phyloP scores from a whole-genome alignment of 75 land plant species.

The Selaginella tamariscina region DNA sequence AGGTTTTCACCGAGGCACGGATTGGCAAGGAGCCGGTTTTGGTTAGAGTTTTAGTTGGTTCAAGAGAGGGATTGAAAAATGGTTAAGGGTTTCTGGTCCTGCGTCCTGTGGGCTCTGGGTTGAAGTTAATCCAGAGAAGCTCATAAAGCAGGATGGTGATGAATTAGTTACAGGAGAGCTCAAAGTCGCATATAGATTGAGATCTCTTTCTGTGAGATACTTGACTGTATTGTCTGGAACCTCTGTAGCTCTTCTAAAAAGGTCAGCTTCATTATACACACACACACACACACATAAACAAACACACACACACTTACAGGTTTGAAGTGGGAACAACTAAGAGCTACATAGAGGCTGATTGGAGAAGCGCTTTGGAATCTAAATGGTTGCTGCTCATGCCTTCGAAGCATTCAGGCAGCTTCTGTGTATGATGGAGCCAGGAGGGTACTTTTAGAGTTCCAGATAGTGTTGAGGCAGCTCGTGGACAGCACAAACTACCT shows the following conservation, averaged over 20 bases:
- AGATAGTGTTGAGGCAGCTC: conserved; percentile 16
- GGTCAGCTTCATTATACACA: too few species aligned
- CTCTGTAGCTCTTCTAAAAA: not conserved
- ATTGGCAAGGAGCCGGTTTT: not conserved
- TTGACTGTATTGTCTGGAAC: conserved; percentile 12
- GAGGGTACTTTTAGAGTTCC: conserved; percentile 28
- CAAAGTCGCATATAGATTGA: conserved; percentile 22
- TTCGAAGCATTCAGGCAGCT: conserved; percentile 17
- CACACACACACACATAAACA: too few species aligned
- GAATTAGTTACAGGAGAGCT: conserved; percentile 15
- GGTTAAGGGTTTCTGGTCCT: conserved; percentile 21
- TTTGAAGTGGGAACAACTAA: not conserved
- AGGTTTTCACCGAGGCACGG: not conserved
- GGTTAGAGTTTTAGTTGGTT: conserved; percentile 28
- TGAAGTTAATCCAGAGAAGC: conserved; percentile 2
- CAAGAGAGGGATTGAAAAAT: conserved; percentile 18
- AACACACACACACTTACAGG: too few species aligned
- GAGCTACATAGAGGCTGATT: not conserved
- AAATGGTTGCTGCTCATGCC: conserved; percentile 15
- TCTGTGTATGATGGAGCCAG: conserved; percentile 19
- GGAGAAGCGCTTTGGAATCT: not conserved
- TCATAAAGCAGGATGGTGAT: not conserved
- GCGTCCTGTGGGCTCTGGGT: conserved; percentile 26
- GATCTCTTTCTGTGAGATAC: not conserved
- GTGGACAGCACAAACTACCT: conserved; percentile 16